These are phyloP conservation scores for Lodderomyces parapsilosis DNA, from an alignment of 1,139 yeast species.

Conservation along the genomic window DNA sequence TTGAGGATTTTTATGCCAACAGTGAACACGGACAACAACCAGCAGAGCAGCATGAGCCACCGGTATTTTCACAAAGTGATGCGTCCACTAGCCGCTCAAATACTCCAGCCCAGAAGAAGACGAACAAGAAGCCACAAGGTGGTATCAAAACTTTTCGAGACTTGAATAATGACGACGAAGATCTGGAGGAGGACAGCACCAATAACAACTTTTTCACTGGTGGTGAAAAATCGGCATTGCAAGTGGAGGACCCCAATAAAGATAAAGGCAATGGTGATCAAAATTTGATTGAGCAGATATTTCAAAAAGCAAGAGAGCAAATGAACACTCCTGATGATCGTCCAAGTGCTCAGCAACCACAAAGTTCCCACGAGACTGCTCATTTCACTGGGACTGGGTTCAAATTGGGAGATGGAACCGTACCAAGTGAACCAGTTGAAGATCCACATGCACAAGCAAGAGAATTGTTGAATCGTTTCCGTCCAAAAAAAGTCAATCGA, in stretches of 20 bases:
- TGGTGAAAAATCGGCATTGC: constrained; percentile 91
- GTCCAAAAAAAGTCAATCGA: constrained; percentile 57
- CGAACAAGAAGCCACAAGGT: constrained; percentile 2
- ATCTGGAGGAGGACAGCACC: constrained; percentile 62
- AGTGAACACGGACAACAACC: constrained; percentile 11
- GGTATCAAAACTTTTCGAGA: constrained; percentile 51
- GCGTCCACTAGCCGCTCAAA: background rate
- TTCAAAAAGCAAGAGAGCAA: constrained; percentile 45
- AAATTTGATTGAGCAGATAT: constrained; percentile 46
- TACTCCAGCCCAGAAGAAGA: too few relatives aligned
- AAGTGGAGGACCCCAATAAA: constrained; percentile 87
- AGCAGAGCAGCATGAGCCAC: constrained; percentile 6
- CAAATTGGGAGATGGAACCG: constrained; percentile 68
- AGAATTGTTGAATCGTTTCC: constrained; percentile 14
- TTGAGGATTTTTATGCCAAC: constrained; percentile 42
- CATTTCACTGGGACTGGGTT: constrained; percentile 72
- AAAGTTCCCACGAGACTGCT: constrained; percentile 7
- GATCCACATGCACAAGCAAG: constrained; percentile 25
- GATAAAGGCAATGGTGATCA: constrained; percentile 33
- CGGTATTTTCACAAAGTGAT: background rate
- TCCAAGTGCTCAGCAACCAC: constrained; percentile 31
- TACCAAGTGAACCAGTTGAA: constrained; percentile 38
- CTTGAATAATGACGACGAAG: constrained; percentile 43
- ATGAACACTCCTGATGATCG: constrained; percentile 45
- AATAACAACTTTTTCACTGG: constrained; percentile 86